Evolutionary conservation across 1,284 basidiomycete species (phyloP).

Genomic region (Cryptococcus amylolentus): DNA sequence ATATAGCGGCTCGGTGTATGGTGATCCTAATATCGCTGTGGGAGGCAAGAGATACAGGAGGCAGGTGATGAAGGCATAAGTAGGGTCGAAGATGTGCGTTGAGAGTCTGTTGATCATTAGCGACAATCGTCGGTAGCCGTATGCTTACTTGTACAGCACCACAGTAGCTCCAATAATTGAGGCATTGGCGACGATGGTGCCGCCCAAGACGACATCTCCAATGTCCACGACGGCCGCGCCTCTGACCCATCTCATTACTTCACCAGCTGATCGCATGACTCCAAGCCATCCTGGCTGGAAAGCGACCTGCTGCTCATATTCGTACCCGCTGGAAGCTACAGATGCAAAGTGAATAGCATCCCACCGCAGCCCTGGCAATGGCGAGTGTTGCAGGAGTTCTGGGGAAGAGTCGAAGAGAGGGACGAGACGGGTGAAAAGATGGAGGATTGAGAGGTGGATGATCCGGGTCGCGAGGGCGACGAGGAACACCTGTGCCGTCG

Average conservation of each 20-base stretch:
- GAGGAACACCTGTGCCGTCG: slow-evolving; percentile 3
- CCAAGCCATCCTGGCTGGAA: slow-evolving; percentile 72
- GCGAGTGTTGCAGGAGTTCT: slow-evolving; percentile 8
- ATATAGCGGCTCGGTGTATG: slow-evolving; percentile 83
- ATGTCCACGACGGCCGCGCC: slow-evolving; percentile 10
- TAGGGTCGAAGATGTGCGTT: slow-evolving; percentile 30
- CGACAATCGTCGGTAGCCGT: neutral
- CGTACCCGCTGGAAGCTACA: slow-evolving; percentile 62
- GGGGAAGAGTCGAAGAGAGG: slow-evolving; percentile 38
- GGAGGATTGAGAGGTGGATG: slow-evolving; percentile 17
- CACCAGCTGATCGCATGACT: slow-evolving; percentile 54
- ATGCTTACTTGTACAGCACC: slow-evolving; percentile 60
- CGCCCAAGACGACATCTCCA: slow-evolving; percentile 29
- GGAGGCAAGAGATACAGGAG: slow-evolving; percentile 74
- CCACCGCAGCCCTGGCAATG: slow-evolving; percentile 59
- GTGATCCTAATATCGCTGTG: slow-evolving; percentile 65
- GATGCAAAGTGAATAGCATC: slow-evolving; percentile 77
- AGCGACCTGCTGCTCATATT: slow-evolving; percentile 80
- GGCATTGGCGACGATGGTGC: slow-evolving; percentile 27
- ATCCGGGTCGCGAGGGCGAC: slow-evolving; percentile 11
- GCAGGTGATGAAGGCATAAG: slow-evolving; percentile 61
- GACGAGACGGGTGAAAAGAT: slow-evolving; percentile 9
- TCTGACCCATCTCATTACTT: slow-evolving; percentile 26
- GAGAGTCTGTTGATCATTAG: slow-evolving; percentile 39
- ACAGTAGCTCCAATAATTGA: slow-evolving; percentile 49